These are phyloP conservation scores for Solanum rostratum DNA, from an alignment of 257 asterid genomes.

Conservation along the genomic window DNA sequence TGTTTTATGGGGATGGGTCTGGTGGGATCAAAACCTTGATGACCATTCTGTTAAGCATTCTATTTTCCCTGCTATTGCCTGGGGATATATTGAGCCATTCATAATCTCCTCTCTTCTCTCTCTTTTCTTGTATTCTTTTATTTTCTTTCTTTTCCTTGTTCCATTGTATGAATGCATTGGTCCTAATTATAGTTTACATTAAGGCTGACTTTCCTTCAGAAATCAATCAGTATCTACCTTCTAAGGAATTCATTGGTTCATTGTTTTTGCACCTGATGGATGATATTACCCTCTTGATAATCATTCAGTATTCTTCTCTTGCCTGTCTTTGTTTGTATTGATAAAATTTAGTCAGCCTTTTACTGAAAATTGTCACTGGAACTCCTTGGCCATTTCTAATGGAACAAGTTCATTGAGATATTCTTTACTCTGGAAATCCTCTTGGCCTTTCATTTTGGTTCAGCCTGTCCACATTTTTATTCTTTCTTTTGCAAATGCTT, in stretches of 20 bases:
- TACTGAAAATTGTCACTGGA: constrained; percentile 38
- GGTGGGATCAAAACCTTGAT: constrained; percentile 26
- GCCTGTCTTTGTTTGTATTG: constrained; percentile 51
- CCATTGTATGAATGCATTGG: constrained; percentile 42
- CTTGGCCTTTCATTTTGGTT: constrained; percentile 67
- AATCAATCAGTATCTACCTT: constrained; percentile 42
- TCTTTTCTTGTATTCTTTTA: constrained; percentile 33
- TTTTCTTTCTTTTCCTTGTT: constrained; percentile 22
- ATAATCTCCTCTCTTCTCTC: constrained; percentile 27
- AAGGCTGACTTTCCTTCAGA: constrained; percentile 30
- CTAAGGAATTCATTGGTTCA: constrained; percentile 46
- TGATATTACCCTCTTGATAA: constrained; percentile 43
- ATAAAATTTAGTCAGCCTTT: constrained; percentile 41
- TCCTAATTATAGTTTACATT: constrained; percentile 35
- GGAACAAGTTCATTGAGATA: constrained; percentile 58
- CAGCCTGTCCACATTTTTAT: constrained; percentile 60
- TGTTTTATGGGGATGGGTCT: constrained; percentile 35
- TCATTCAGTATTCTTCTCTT: constrained; percentile 42
- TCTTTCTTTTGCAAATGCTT: constrained; percentile 85
- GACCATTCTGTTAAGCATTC: constrained; percentile 29
- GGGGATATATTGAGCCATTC: constrained; percentile 31
- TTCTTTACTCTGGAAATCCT: constrained; percentile 50
- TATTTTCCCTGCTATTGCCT: constrained; percentile 30
- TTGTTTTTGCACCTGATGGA: constrained; percentile 46
- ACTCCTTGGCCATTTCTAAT: constrained; percentile 67